These are phyloP conservation scores for Talaromyces liani DNA, from an alignment of 495 filamentous ascomycete species.

Conservation along the genomic window DNA sequence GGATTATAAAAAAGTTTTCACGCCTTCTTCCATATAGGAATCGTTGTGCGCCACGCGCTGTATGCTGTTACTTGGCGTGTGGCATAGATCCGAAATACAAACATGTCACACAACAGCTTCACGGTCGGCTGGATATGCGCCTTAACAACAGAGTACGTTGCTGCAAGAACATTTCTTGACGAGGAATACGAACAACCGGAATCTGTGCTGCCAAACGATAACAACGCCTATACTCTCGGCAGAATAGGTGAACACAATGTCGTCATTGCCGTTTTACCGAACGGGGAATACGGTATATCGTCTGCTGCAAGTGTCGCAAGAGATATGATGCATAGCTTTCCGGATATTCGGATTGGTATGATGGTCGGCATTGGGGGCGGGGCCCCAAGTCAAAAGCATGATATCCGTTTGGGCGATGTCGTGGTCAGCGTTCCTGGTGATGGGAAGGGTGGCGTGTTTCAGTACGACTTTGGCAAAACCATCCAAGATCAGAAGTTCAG, in stretches of 20 bases:
- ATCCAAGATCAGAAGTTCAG: not conserved
- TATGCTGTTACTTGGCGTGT: no score
- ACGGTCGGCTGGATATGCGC: constrained; percentile 45
- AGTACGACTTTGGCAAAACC: constrained; percentile 11
- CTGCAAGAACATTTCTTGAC: constrained; percentile 32
- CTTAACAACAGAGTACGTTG: constrained; percentile 25
- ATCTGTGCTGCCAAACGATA: constrained; percentile 12
- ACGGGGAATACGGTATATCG: constrained; percentile 16
- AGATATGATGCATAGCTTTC: constrained; percentile 27
- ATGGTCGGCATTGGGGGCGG: constrained; percentile 25
- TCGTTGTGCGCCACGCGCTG: no score
- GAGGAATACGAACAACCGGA: constrained; percentile 13
- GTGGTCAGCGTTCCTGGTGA: constrained; percentile 10
- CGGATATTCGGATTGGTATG: constrained; percentile 23
- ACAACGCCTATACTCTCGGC: constrained; percentile 29
- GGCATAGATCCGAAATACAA: no score
- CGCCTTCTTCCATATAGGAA: no score
- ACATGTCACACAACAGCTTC: constrained; percentile 13
- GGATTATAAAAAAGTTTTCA: no score
- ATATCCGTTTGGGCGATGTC: constrained; percentile 16
- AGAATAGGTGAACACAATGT: constrained; percentile 27
- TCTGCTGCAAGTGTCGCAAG: constrained; percentile 19
- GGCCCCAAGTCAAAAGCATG: constrained; percentile 16
- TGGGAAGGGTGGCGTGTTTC: constrained; percentile 2
- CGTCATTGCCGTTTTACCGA: constrained; percentile 22